Percentiles rank a stretch among this genome's conserved stretches.
Evolutionary conservation across 495 filamentous ascomycete species (phyloP).

Genomic region (Pseudotulostoma volvatum): DNA sequence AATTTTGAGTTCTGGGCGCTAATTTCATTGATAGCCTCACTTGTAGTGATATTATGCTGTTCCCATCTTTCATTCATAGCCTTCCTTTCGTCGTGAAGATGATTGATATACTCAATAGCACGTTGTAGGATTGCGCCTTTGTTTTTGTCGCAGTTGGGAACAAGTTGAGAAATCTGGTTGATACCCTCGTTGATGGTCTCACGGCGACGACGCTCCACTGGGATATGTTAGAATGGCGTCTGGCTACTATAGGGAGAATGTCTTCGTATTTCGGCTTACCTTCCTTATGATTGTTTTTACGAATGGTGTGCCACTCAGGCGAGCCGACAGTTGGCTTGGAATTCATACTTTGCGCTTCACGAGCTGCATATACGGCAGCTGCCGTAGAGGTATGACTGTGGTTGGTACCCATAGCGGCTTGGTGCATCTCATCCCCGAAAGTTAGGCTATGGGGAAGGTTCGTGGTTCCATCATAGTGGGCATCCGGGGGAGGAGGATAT

Average conservation of each 20-base stretch:
- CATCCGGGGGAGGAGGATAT: slow-evolving; percentile 28
- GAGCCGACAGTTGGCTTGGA: slow-evolving; percentile 82
- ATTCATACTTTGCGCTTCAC: slow-evolving; percentile 30
- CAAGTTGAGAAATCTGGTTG: slow-evolving; percentile 93
- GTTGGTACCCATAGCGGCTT: slow-evolving; percentile 17
- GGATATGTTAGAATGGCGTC: slow-evolving; percentile 5
- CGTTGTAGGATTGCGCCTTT: slow-evolving; percentile 93
- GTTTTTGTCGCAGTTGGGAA: slow-evolving; percentile 97
- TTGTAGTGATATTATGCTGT: slow-evolving; percentile 83
- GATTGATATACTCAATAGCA: slow-evolving; percentile 83
- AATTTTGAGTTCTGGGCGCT: slow-evolving; percentile 78
- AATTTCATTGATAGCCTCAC: slow-evolving; percentile 85
- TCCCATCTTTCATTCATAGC: slow-evolving; percentile 95
- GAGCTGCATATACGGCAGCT: slow-evolving; percentile 30
- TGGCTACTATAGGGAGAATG: no score
- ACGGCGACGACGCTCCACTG: slow-evolving; percentile 90
- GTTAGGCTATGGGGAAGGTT: slow-evolving; percentile 25
- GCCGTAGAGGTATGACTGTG: slow-evolving; percentile 32
- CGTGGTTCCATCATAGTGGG: slow-evolving; percentile 22
- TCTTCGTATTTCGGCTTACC: no score
- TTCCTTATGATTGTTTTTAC: slow-evolving; percentile 98
- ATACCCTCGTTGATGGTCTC: slow-evolving; percentile 99
- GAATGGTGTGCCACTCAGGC: slow-evolving; percentile 94
- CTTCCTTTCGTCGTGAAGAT: slow-evolving; percentile 86
- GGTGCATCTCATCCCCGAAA: slow-evolving; percentile 31